These are phyloP conservation scores for Akanthomyces dipterigenus DNA, from an alignment of 2,329 filamentous ascomycete species.

Conservation along the genomic window DNA sequence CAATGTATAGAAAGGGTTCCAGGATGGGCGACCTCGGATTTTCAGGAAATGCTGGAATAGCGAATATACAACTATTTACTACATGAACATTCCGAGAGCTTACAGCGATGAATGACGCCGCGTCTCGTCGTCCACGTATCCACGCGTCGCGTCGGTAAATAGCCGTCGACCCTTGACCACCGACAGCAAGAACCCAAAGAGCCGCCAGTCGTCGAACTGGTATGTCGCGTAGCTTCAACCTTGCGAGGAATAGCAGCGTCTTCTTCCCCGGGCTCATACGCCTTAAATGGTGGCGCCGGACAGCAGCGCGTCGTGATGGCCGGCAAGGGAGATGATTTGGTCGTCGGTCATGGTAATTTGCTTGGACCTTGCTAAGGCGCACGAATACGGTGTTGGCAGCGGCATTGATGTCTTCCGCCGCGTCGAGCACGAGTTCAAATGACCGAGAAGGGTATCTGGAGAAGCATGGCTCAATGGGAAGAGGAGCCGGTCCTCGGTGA, in stretches of 20 bases:
- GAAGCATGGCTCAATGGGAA: conserved; percentile 39
- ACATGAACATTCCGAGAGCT: not conserved
- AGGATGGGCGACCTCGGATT: not conserved
- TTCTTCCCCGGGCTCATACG: conserved; percentile 20
- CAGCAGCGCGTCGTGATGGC: conserved; percentile 23
- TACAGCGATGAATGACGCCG: conserved; percentile 18
- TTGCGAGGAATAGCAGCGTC: conserved; percentile 23
- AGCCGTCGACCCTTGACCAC: conserved; percentile 28
- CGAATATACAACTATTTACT: not conserved
- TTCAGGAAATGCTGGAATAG: not conserved
- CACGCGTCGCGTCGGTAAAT: conserved; percentile 25
- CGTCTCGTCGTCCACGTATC: conserved; percentile 23
- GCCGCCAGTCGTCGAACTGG: conserved; percentile 27
- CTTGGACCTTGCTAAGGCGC: conserved; percentile 27
- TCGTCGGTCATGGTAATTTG: conserved; percentile 27
- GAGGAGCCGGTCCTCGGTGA: conserved; percentile 41
- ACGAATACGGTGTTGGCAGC: conserved; percentile 32
- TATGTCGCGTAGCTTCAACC: conserved; percentile 24
- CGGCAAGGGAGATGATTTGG: conserved; percentile 26
- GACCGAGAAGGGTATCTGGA: conserved; percentile 35
- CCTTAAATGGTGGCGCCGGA: conserved; percentile 11
- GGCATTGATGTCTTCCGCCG: conserved; percentile 30
- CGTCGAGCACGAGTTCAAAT: conserved; percentile 45
- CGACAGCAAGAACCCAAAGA: conserved; percentile 25
- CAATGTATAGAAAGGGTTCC: not conserved